Evolutionary conservation across 108 stramenopile species (phyloP), one percentile per base, ranked within the genome.

Genomic region (Fistulifera pelliculosa): DNA sequence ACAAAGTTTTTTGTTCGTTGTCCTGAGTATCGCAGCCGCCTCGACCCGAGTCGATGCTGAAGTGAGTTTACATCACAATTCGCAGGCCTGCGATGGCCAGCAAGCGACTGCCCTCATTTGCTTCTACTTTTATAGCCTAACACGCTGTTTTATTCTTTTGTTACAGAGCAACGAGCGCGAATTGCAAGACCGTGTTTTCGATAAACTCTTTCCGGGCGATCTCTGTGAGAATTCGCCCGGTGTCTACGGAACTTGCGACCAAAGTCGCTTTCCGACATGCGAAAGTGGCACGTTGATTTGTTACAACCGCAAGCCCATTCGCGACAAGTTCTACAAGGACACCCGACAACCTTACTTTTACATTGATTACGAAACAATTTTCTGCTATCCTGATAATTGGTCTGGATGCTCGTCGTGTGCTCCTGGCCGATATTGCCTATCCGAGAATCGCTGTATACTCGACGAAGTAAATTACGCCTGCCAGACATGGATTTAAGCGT

Each of bases 301-400:
- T 31, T 81, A 72, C 67, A 73, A 81, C 48, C 75, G 80, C 18
- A 73, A 65, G 56, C 74, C 76, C 42, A 53, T 60, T 50, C 61
- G 73, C 24, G 70, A 77, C 60, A 54, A 50, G 16, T 81, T 76
- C 51, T 62, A 61, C 19, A 25, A 27, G 11, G 73, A 70, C 16
- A 70, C 54, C 23, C 66, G 70, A 19, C 72, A 80, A 38, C 76
- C 75, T 4, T 39, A 52, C 10, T 81, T 41, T 61, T 69, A 38
- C 23, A 69, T 69, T 44, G 61, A 69, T 35, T 60, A 63, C 28
- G 52, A 62, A 27, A 70, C 68, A 2, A 70, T 77, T 38, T 60
- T 59, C 28, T 77, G 80, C 39, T 73, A 74, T 58, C 74, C 74
- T 13, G 42, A 25, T 11, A 55, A 48, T 16, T 73, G 68, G 71